Evolutionary conservation across 2,329 filamentous ascomycete species (phyloP).

Genomic region (Aureobasidium melanogenum): DNA sequence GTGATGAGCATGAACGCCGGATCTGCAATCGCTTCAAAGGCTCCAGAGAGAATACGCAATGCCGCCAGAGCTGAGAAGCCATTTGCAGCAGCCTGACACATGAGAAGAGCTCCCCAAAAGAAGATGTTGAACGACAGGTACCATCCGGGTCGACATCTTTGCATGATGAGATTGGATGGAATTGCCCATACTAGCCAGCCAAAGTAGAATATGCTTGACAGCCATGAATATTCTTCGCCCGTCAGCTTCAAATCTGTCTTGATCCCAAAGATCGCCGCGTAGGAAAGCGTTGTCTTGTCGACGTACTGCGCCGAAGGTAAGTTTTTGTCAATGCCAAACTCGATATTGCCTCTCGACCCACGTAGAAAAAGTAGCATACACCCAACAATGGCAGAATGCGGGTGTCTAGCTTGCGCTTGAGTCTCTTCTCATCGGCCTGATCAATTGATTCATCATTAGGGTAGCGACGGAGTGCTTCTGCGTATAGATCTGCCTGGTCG

Average conservation of each 20-base stretch:
- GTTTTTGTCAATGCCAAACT: background rate
- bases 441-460: conserved; percentile 4
- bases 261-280: conserved; percentile 5
- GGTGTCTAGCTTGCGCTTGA: background rate
- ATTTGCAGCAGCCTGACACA: conserved; percentile 25
- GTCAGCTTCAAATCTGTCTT: background rate
- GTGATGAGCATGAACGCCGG: conserved; percentile 45
- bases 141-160: conserved; percentile 42
- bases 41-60: conserved; percentile 48
- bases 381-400: background rate
- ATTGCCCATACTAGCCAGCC: conserved; percentile 43
- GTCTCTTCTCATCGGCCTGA: background rate
- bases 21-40: conserved; percentile 49
- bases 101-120: conserved; percentile 42
- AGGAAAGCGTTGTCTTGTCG: conserved; percentile 2
- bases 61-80: conserved; percentile 48
- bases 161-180: conserved; percentile 46
- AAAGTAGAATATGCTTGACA: conserved; percentile 48
- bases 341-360: background rate
- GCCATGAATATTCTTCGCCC: conserved; percentile 11
- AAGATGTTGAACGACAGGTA: conserved; percentile 43
- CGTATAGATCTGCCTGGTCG: background rate
- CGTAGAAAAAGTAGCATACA: conserved; percentile 1
- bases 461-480: background rate
- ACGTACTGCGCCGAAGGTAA: background rate